Evolutionary conservation across 78 protist species (phyloP), one percentile per base, ranked within the genome.

Genomic region (Dictyostelium intermedium): DNA sequence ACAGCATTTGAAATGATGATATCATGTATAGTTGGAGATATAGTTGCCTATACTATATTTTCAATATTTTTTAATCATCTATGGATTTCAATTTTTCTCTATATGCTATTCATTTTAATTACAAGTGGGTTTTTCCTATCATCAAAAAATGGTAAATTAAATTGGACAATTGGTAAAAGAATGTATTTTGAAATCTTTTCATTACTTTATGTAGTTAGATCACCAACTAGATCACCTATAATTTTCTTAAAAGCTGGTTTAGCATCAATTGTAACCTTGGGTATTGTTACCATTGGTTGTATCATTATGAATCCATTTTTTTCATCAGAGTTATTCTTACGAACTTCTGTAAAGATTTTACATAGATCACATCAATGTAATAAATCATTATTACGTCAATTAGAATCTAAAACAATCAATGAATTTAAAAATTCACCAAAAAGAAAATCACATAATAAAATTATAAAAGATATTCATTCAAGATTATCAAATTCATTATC

Each of bases 171-270:
- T 81, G 73, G 85, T 7, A 81, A 81, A 34, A 25, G 85, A 53
- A 81, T 81, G 85, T 81, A 39, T 81, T 56, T 81, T 14, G 85
- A 81, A 63, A 53, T 32, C 34, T 81, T 81, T 56, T 34, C 61
- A 81, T 81, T 81, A 30, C 27, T 81, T 20, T 81, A 56, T 34
- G 56, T 39, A 5, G 34, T 81, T 18, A 45, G 73, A 32, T 72
- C 85, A 81, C 16, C 41, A 16, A 81, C 41, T 7, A 47, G 69
- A 30, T 45, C 37, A 25, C 85, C 85, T 3, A 56, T 81, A 6
- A 81, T 81, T 3, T 81, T 81, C 35, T 34, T 81, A 34, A 81
- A 81, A 56, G 30, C 85, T 23, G 30, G 30, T 4, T 56, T 81
- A 7, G 73, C 56, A 14, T 20, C 56, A 27, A 5, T 81, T 18